Base-by-base conservation (phyloP, 2,329 filamentous ascomycete genomes). In the Mariannaea sp. region DNA sequence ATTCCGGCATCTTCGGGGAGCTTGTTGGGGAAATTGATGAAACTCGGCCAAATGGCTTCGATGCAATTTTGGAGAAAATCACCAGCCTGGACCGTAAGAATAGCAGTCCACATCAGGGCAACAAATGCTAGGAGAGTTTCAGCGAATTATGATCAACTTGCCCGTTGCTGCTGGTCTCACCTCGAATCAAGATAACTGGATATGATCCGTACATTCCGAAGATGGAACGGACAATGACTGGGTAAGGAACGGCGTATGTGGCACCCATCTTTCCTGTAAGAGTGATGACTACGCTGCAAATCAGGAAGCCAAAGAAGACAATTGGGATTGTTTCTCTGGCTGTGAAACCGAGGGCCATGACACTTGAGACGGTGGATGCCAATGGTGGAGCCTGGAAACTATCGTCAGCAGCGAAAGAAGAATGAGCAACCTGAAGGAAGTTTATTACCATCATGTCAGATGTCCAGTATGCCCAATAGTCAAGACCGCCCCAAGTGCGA, bases 151-250 rank as follows among this genome's bases (percentile, higher is more conserved):
- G 20, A 5, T 20, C 3, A 30, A 19, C 14, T 19, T 32, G 17
- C 9, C n/a, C 22, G 22, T 17, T 44, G 26, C 20, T 44, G 26
- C 27, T 32, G 38, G 16, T 44, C 41, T 33, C 16, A 44, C 41
- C 41, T 44, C 41, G 41, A 33, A 44, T 44, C 41, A 44, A 32
- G 41, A 44, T 44, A 17, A 44, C 41, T 14, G 41, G 41, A 33
- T 44, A 44, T 27, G 41, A 44, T 33, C 41, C 41, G 27, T 44
- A 44, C 41, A 44, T 44, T 33, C 41, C 41, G n/a, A 44, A 44
- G 41, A 44, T 44, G 41, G 41, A 44, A 17, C 41, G 41, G 27
- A 44, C 41, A 44, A 44, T 44, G 24, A 44, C 41, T 20, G 41
- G 41, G 32, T 44, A 44, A 5, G 41, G 41, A 14, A 44, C 41